Base-by-base conservation (phyloP, 768 basidiomycete species). In the Trametes maxima region DNA sequence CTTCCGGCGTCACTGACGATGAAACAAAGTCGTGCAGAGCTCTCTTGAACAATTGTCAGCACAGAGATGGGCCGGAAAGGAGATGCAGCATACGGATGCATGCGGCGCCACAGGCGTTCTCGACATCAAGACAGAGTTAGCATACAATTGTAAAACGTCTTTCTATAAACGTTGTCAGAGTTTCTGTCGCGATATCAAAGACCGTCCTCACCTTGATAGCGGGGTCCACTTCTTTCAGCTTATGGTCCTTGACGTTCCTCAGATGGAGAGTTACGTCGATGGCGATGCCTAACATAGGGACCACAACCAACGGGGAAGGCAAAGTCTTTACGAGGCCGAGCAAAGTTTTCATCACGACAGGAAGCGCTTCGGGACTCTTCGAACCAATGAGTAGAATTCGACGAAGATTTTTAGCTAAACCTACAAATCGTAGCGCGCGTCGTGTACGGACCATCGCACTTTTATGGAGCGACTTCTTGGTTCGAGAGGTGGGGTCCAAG, bases 251-350 rank as follows among this genome's bases (percentile, higher is more conserved):
- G n/a, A 80, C 72, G 67, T 81, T 71, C 73, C 88, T 89, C 28
- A 95, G 75, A 19, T 87, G 84, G 24, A 89, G 76, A 7, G 84
- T 76, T 14, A 95, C 94, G 64, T 88, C 87, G 51, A 93, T 72
- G 1, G 86, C 79, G 8, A 86, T 80, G 1, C 92, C 86, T 4
- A 95, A 71, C 2, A 98, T 75, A 1, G 87, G 77, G 0, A 80
- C 69, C 16, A 75, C 70, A 24, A 72, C 60, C 12, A 78, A 68
- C 0, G 82, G 75, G 0, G 76, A 76, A 24, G 82, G 74, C 33
- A 77, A 77, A 0, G 82, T 69, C 69, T 87, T 88, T 37, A 82
- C 73, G 6, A 77, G 75, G 0, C 76, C 67, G 28, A 92, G 69
- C 6, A 90, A 73, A 0, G 83, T 81, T 5, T 75, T 72, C 39